These are phyloP conservation scores for Penicillium coprophilum DNA, from an alignment of 495 filamentous ascomycete species.

Conservation along the genomic window DNA sequence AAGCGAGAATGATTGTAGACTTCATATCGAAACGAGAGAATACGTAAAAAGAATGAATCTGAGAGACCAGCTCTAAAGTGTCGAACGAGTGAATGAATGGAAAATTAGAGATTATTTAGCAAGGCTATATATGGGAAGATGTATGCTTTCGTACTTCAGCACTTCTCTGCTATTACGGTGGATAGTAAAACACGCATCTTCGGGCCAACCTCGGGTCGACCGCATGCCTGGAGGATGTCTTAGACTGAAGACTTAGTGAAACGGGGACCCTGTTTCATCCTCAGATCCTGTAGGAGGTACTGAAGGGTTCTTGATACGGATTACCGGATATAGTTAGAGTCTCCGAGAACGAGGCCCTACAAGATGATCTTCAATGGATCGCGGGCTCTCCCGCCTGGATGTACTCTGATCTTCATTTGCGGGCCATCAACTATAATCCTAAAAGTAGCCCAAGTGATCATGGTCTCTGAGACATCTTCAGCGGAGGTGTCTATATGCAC, in stretches of 20 bases:
- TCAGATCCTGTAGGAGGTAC: neutral
- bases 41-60: conserved; percentile 2
- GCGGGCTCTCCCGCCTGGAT: neutral
- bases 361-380: neutral
- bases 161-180: too few species aligned
- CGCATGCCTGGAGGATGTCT: neutral
- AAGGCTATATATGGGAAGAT: neutral
- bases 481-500: neutral
- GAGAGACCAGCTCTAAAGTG: conserved; percentile 25
- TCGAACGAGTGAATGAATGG: conserved; percentile 4
- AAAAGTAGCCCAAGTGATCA: too few species aligned
- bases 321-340: neutral
- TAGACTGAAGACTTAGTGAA: conserved; percentile 13
- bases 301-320: neutral
- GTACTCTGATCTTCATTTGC: neutral
- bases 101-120: neutral
- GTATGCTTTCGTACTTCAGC: too few species aligned
- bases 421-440: neutral
- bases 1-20: conserved; percentile 20
- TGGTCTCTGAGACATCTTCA: neutral
- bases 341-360: neutral
- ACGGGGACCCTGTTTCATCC: conserved; percentile 22
- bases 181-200: too few species aligned
- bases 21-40: conserved; percentile 23
- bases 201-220: neutral